Percentiles rank a stretch among this genome's conserved stretches.
phyloP scores from a whole-genome alignment of 2,329 filamentous ascomycete genomes.

The Phialemonium atrogriseum region DNA sequence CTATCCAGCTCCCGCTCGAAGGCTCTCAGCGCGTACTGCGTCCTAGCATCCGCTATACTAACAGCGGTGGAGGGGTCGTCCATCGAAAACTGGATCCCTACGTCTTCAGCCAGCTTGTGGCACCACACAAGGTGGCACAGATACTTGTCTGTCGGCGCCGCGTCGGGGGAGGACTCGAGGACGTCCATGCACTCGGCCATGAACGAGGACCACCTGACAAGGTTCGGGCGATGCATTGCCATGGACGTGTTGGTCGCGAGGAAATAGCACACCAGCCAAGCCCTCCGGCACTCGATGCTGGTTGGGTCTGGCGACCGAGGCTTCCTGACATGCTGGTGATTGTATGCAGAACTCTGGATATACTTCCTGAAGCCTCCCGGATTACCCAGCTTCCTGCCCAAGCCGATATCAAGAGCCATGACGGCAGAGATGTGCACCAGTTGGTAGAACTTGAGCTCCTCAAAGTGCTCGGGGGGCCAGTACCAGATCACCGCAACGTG shows the following conservation, averaged over 20 bases:
- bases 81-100: conserved; percentile 56
- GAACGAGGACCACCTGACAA: conserved; percentile 52
- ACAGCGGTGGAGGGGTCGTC: conserved; percentile 51
- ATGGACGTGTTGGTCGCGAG: conserved; percentile 52
- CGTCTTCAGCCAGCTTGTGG: conserved; percentile 58
- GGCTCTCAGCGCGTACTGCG: conserved; percentile 54
- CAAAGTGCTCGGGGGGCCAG: conserved; percentile 71
- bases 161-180: conserved; percentile 44
- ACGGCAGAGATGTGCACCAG: conserved; percentile 72
- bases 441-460: conserved; percentile 86
- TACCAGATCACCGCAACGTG: conserved; percentile 77
- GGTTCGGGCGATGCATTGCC: conserved; percentile 51
- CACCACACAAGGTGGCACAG: conserved; percentile 53
- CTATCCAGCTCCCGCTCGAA: conserved; percentile 58
- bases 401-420: conserved; percentile 76
- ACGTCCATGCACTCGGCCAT: conserved; percentile 52
- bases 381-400: conserved; percentile 39
- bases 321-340: conserved; percentile 33
- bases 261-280: conserved; percentile 53
- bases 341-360: conserved; percentile 29
- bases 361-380: conserved; percentile 22
- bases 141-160: conserved; percentile 46
- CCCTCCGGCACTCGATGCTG: conserved; percentile 45
- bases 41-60: conserved; percentile 53
- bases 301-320: conserved; percentile 40